Conservation (phyloP, 805 yeast genomes). For the Yamadazyma akitaensis region DNA sequence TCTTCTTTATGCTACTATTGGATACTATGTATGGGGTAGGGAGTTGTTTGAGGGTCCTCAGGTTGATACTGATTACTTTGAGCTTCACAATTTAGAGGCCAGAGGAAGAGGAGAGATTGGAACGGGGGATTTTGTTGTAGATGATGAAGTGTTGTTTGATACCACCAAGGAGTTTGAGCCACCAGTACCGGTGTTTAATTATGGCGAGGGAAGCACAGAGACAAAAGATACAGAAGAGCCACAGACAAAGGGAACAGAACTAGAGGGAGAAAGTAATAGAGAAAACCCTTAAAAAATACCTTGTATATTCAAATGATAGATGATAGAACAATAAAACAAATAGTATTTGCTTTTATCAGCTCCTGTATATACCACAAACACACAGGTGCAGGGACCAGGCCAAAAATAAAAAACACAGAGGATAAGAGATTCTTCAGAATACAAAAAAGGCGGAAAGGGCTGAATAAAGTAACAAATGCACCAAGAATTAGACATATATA, state of each 20-base stretch:
- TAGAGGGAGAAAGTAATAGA: not conserved
- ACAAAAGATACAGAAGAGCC: not conserved
- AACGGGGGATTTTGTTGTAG: slow-evolving; percentile 12
- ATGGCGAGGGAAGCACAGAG: slow-evolving; percentile 2
- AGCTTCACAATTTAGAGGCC: slow-evolving; percentile 30
- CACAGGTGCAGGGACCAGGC: not conserved
- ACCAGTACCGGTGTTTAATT: slow-evolving; percentile 10
- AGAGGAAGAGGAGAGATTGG: slow-evolving; percentile 13
- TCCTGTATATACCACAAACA: not conserved
- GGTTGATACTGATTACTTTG: slow-evolving; percentile 44
- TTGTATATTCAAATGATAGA: not conserved
- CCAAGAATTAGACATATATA: not conserved
- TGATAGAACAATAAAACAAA: not conserved
- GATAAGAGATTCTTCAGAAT: not conserved
- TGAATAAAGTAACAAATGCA: not conserved
- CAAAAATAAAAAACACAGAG: not conserved
- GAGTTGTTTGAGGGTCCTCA: slow-evolving; percentile 62
- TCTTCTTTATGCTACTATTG: slow-evolving; percentile 44
- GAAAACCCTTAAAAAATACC: not conserved
- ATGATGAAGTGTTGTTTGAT: slow-evolving; percentile 13
- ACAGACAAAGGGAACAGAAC: not conserved
- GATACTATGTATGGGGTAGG: slow-evolving; percentile 63
- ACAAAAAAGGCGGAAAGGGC: not conserved
- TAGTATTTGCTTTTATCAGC: no score
- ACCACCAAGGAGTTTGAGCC: slow-evolving; percentile 4